A percentile compares a stretch with the other conserved stretches of the same genome.
Conservation (phyloP, 164 flowering plant genomes). For the Liriodendron chinense region DNA sequence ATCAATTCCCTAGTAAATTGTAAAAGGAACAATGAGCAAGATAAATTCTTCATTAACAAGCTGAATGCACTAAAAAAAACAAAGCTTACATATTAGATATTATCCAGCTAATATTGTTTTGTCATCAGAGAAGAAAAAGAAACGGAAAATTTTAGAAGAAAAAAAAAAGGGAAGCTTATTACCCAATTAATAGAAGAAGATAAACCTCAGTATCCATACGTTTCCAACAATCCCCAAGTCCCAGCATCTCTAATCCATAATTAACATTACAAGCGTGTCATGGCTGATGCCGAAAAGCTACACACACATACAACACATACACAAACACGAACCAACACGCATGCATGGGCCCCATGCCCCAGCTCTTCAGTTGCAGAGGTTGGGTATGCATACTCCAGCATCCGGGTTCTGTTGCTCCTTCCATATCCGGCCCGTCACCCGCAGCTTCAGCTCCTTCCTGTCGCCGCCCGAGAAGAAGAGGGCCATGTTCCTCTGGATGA, state of each 20-base stretch:
- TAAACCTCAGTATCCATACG: background rate
- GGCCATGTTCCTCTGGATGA: constrained; percentile 56
- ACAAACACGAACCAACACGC: background rate
- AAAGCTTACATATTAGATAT: background rate
- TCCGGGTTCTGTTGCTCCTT: constrained; percentile 54
- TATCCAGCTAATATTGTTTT: background rate
- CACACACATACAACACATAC: background rate
- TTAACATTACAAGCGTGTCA: background rate
- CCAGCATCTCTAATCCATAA: constrained; percentile 4
- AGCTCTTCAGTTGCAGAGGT: constrained; percentile 56
- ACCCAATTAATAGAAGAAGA: constrained; percentile 1
- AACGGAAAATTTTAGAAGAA: background rate
- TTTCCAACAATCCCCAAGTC: background rate
- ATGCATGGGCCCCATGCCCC: background rate
- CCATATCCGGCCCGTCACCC: constrained; percentile 62
- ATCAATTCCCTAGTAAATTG: too few species aligned
- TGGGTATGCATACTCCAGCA: constrained; percentile 56
- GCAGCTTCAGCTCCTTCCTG: constrained; percentile 54
- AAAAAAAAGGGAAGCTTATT: background rate
- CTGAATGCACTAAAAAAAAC: background rate
- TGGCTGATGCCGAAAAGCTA: background rate
- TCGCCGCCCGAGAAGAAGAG: constrained; percentile 63
- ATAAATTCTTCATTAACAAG: background rate
- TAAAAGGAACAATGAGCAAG: background rate
- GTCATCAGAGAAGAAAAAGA: background rate